phyloP scores from a whole-genome alignment of 192 early-diverging fungal species.

The Coemansia sp. region DNA sequence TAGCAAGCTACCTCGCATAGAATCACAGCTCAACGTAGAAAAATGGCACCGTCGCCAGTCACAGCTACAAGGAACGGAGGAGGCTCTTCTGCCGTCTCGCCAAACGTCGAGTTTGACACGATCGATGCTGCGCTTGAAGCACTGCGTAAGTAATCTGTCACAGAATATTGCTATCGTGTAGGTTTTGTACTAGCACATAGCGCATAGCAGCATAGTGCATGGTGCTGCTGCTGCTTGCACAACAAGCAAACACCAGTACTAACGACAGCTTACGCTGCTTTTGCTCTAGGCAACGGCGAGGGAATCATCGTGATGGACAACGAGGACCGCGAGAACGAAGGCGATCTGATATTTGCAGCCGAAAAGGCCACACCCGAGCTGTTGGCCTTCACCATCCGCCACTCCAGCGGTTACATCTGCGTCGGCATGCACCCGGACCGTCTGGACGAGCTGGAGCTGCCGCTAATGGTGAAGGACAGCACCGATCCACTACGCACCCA shows the following conservation, averaged over 20 bases:
- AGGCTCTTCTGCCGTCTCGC: background rate
- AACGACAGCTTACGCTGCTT: background rate
- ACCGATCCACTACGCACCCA: slow-evolving; percentile 90
- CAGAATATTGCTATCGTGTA: too few species aligned
- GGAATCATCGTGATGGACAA: slow-evolving; percentile 94
- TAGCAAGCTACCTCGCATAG: too few species aligned
- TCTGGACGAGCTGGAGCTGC: slow-evolving; percentile 81
- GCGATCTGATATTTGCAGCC: slow-evolving; percentile 97
- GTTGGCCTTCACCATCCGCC: slow-evolving; percentile 94
- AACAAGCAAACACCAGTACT: background rate
- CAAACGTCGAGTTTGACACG: slow-evolving; percentile 25
- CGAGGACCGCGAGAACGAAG: slow-evolving; percentile 99
- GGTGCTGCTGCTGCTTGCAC: background rate
- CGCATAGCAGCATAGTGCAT: too few species aligned
- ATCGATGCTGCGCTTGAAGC: slow-evolving; percentile 42
- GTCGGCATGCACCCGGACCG: slow-evolving; percentile 76
- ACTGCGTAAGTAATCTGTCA: slow-evolving; percentile 32
- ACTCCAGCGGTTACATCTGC: slow-evolving; percentile 94
- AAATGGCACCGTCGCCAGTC: slow-evolving; percentile 12
- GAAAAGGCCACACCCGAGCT: slow-evolving; percentile 88
- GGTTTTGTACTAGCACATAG: too few species aligned
- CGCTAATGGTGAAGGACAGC: slow-evolving; percentile 94
- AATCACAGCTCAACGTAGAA: background rate
- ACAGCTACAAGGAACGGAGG: background rate
- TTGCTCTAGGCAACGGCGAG: slow-evolving; percentile 65